These are phyloP conservation scores for Ogataea salicorniae DNA, from an alignment of 805 yeast genomes.

Conservation along the genomic window DNA sequence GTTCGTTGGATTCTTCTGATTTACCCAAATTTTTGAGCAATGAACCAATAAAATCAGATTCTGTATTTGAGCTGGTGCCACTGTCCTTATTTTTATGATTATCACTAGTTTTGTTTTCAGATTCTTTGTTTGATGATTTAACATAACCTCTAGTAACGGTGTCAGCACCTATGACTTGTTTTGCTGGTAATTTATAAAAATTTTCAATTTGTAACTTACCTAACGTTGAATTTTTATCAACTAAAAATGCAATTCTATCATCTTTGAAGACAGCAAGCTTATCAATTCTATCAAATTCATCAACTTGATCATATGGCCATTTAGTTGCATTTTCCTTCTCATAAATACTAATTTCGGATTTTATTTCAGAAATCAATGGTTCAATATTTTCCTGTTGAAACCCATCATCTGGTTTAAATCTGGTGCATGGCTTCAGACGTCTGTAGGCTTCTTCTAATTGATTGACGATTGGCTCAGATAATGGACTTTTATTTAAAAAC, in stretches of 20 bases:
- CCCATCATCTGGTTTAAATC: slow-evolving; percentile 1
- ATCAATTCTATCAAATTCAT: slow-evolving; percentile 21
- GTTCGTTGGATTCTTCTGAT: slow-evolving; percentile 22
- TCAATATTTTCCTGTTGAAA: neutral
- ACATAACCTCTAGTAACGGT: slow-evolving; percentile 47
- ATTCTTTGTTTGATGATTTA: slow-evolving; percentile 3
- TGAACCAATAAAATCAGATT: slow-evolving; percentile 4
- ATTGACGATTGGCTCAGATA: slow-evolving; percentile 43
- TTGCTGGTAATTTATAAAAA: slow-evolving; percentile 17
- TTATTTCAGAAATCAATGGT: slow-evolving; percentile 11
- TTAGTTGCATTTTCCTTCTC: slow-evolving; percentile 27
- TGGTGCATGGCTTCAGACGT: slow-evolving; percentile 22
- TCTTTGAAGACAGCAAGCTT: slow-evolving; percentile 27
- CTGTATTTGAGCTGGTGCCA: neutral
- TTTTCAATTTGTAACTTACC: slow-evolving; percentile 26
- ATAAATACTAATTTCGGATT: slow-evolving; percentile 21
- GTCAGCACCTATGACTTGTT: slow-evolving; percentile 41
- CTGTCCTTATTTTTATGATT: neutral
- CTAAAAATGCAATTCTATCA: slow-evolving; percentile 18
- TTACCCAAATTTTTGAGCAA: slow-evolving; percentile 8
- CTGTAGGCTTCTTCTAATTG: slow-evolving; percentile 56
- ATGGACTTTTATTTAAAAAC: slow-evolving; percentile 63
- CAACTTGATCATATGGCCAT: slow-evolving; percentile 25
- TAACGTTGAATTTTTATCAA: slow-evolving; percentile 23
- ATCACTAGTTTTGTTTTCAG: slow-evolving; percentile 2